These are phyloP conservation scores for Cynara cardunculus DNA, from an alignment of 129 eudicot genomes.

Conservation along the genomic window DNA sequence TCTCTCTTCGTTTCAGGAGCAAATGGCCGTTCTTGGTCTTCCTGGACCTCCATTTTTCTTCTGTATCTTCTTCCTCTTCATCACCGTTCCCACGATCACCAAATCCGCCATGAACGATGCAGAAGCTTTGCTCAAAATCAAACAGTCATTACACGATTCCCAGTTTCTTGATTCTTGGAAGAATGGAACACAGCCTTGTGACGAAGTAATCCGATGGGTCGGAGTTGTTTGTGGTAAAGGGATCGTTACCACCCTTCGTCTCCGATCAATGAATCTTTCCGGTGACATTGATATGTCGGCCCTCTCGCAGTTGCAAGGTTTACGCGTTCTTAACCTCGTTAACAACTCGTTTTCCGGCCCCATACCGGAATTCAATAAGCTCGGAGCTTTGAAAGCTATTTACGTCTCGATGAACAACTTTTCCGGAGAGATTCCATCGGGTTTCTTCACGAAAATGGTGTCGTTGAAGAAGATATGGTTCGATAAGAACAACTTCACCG, in stretches of 20 bases:
- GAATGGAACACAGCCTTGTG: slow-evolving; percentile 47
- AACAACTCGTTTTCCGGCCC: slow-evolving; percentile 52
- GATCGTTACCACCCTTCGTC: slow-evolving; percentile 33
- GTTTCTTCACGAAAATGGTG: slow-evolving; percentile 37
- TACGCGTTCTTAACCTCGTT: slow-evolving; percentile 40
- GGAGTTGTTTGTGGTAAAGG: slow-evolving; percentile 49
- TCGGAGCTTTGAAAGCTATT: slow-evolving; percentile 44
- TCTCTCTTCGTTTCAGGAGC: neutral
- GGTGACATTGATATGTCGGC: slow-evolving; percentile 50
- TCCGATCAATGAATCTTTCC: slow-evolving; percentile 40
- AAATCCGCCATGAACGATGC: slow-evolving; percentile 36
- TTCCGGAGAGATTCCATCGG: slow-evolving; percentile 47
- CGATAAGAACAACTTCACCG: slow-evolving; percentile 50
- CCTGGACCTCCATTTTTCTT: neutral
- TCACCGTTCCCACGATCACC: slow-evolving; percentile 7
- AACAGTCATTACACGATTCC: slow-evolving; percentile 39
- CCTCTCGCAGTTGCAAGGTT: slow-evolving; percentile 31
- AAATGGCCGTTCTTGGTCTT: slow-evolving; percentile 27
- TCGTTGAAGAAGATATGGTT: slow-evolving; percentile 63
- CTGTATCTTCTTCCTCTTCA: slow-evolving; percentile 1
- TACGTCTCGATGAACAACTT: slow-evolving; percentile 50
- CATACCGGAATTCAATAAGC: slow-evolving; percentile 50
- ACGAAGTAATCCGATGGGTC: slow-evolving; percentile 27
- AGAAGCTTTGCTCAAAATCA: slow-evolving; percentile 54
- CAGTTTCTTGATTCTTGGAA: slow-evolving; percentile 54